Base-by-base conservation (phyloP, 2,329 filamentous ascomycete species). In the Trichoderma cornu-damae region DNA sequence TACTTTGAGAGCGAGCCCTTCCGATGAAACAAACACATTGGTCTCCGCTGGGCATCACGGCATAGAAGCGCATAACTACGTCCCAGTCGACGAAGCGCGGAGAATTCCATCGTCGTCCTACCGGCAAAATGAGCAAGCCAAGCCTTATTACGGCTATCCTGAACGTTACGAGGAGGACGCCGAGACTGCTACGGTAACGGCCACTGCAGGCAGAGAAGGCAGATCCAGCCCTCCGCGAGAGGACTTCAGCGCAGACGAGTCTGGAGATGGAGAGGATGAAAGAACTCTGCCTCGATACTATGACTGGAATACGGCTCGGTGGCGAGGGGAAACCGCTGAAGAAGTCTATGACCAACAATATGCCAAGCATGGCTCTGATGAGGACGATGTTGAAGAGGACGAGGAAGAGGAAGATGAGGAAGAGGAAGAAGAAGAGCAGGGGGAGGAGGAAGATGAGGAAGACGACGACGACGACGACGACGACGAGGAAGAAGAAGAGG, bases 161-260 rank as follows among this genome's bases (percentile, higher is more conserved):
- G 53, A 37, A 16, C 53, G 18, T 4, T 48, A 48, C 18, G 53
- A 49, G 20, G 53, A 57, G n/a, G 44, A 57, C 35, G 35, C 53
- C n/a, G 53, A 57, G 44, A 57, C 42, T 11, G 51, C 51, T 14
- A 55, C 51, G 4, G 51, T 55, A 24, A 55, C 51, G 20, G 51
- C 51, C 24, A 55, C 51, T 20, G 20, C 47, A 7, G 51, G 51
- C 16, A 55, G 51, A 38, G 51, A 55, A 38, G 42, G 51, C 18
- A 26, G 51, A 37, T 55, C 51, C 11, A 55, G 51, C 22, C 51
- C 42, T 46, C 42, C 42, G 6, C 51, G 20, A 28, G 42, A 47
- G 5, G 42, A 47, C n/a, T 47, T 24, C 6, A 47, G 42, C 42
- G 47, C 51, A 8, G 51, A 55, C 12, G 51, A 47, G 47, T 55